Evolutionary conservation across 1,139 yeast genomes (phyloP).

Genomic region (Hyphopichia wangnamkhiaoensis): DNA sequence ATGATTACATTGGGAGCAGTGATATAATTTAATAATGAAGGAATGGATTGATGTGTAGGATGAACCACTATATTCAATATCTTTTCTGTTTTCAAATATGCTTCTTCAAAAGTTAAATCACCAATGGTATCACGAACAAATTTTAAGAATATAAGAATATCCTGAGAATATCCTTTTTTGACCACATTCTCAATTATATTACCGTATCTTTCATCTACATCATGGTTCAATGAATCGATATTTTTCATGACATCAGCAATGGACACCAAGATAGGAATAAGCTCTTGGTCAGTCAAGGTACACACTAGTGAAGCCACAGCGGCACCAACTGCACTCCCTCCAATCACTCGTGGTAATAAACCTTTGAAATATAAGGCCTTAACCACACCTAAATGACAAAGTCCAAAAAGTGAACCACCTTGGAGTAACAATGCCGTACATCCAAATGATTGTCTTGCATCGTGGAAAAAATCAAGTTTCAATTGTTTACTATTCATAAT

Average conservation of each 20-base stretch:
- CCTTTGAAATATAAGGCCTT: constrained; percentile 75
- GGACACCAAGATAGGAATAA: constrained; percentile 47
- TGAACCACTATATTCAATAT: constrained; percentile 87
- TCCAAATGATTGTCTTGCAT: constrained; percentile 87
- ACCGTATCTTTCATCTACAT: constrained; percentile 65
- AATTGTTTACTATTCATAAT: constrained; percentile 56
- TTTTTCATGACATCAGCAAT: constrained; percentile 55
- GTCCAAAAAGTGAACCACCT: constrained; percentile 92
- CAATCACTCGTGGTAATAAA: constrained; percentile 77
- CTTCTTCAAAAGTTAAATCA: constrained; percentile 89
- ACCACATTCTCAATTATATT: constrained; percentile 68
- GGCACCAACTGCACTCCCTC: constrained; percentile 96
- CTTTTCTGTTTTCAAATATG: constrained; percentile 80
- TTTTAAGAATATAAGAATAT: constrained; percentile 73
- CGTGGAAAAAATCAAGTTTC: constrained; percentile 83
- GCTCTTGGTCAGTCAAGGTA: constrained; percentile 59
- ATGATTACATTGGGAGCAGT: constrained; percentile 94
- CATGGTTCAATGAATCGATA: constrained; percentile 48
- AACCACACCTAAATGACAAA: constrained; percentile 91
- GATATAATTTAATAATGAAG: constrained; percentile 80
- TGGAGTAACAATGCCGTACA: constrained; percentile 86
- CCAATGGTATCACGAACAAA: constrained; percentile 80
- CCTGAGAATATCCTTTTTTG: constrained; percentile 80
- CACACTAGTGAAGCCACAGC: constrained; percentile 87
- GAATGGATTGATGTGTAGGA: constrained; percentile 71